Evolutionary conservation across 768 basidiomycete genomes (phyloP), one percentile per base, ranked within the genome.

Genomic region (Russula griseocarnosa): DNA sequence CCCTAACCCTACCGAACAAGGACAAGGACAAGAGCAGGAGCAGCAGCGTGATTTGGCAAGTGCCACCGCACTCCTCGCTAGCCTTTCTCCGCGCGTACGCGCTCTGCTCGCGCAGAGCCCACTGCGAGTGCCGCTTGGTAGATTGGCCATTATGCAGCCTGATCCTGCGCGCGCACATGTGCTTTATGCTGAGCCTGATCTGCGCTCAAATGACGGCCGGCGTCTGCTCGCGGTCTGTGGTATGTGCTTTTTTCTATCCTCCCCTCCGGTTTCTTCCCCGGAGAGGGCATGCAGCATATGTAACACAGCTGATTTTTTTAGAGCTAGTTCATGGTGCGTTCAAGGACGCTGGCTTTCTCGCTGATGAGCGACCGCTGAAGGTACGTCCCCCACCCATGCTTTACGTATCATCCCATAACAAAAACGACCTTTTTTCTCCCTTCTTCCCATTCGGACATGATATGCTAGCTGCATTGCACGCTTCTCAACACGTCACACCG

Each of bases 121-220:
- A 57, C 72, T 82, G 18, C 71, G 66, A 5, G 73, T 82, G 2
- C 73, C 78, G 1, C 74, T 90, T 13, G 77, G 82, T 5, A 69
- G 70, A 14, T 73, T 89, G 71, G 75, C 83, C 52, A 78, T 85
- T 57, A 79, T 82, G 80, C 72, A 73, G n/a, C 76, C 78, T 0
- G 68, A 74, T 70, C 71, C 69, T 22, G 68, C 76, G 68, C 67
- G 76, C 49, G 83, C 84, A 7, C 80, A 84, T 59, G 82, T 86
- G 24, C 75, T 88, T 28, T 87, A 81, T 76, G 66, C 81, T 13
- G 84, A 83, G 1, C 85, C 86, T 1, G 61, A 72, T 7, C 64
- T 70, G 53, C 73, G 77, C 58, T 67, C 69, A 11, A 73, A 75
- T 32, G 71, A 75, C 11, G 73, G 73, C 1, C 60, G 44, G 40